Evolutionary conservation across 306 rosid species (phyloP).

Genomic region (Benincasa hispida): DNA sequence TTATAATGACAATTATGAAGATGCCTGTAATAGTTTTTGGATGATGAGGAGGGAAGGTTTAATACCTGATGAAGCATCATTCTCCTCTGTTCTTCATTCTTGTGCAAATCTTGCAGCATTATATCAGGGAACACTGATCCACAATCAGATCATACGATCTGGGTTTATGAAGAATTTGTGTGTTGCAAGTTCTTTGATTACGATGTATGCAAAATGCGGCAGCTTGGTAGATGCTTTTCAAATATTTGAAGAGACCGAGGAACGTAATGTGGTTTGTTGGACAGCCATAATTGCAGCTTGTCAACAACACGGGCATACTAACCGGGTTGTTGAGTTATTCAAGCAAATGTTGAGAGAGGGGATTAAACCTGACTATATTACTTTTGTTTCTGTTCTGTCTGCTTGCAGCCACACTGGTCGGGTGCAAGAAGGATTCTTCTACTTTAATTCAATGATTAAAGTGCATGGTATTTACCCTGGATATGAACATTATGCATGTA

Average conservation of each 20-base stretch:
- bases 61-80: constrained; percentile 40
- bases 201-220: constrained; percentile 56
- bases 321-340: constrained; percentile 35
- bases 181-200: constrained; percentile 34
- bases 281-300: constrained; percentile 46
- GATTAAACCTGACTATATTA: constrained; percentile 35
- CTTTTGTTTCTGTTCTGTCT: constrained; percentile 51
- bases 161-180: constrained; percentile 29
- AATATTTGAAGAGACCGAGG: constrained; percentile 28
- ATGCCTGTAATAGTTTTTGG: constrained; percentile 33
- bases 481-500: constrained; percentile 58
- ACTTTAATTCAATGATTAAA: constrained; percentile 38
- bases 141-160: constrained; percentile 32
- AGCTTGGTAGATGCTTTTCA: constrained; percentile 30
- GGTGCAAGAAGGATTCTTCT: constrained; percentile 40
- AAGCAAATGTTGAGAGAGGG: constrained; percentile 39
- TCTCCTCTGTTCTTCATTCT: constrained; percentile 44
- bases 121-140: constrained; percentile 35
- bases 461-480: constrained; percentile 30
- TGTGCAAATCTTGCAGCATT: constrained; percentile 35
- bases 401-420: constrained; percentile 51
- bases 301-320: constrained; percentile 52
- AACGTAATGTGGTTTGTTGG: constrained; percentile 47
- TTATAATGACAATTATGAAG: constrained; percentile 27
- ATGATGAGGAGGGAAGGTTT: constrained; percentile 35